Base-by-base conservation (phyloP, 164 flowering plant genomes). In the Vitis amurensis region DNA sequence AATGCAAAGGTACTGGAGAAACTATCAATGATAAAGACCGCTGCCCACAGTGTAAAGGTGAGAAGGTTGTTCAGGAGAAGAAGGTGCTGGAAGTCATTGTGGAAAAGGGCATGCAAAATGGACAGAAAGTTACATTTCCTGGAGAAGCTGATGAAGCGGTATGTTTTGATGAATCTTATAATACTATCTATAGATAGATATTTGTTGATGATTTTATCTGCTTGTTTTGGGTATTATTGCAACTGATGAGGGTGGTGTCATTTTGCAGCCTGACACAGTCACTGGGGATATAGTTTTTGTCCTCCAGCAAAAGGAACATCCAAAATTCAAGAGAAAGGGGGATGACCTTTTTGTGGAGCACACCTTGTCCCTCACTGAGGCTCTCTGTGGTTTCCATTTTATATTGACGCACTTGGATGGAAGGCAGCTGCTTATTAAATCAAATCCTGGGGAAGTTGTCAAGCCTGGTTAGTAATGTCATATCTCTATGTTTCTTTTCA, bases 71-170 rank as follows among this genome's bases (percentile, higher is more conserved):
- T 4, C 91, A 74, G 61, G 92, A 93, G 81, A 93, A 93, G 86
- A 93, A 93, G 74, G 96, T 90, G 3, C 50, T 93, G 50, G 98
- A 92, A 76, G 98, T 90, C 2, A 15, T 65, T 64, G 98, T 91
- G n/a, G 98, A 92, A 74, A 92, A 91, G 82, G 98, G 98, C 0
- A 92, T 92, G 98, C 94, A 91, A 68, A 78, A 89, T 75, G 89
- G 91, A 4, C 98, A 92, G 83, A 92, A 76, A 76, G 88, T 92
- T 7, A 88, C 94, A 27, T 92, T 90, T 82, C 90, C 91, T 49
- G 96, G 98, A 17, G 92, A 91, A 73, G 98, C 98, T 8, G 98
- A 90, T 78, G 98, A 92, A 66, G 93, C 98, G 69, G 97, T 92
- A 83, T 55, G 86, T 73, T 15, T 1, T 59, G 8, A 23, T 23